A percentile compares a stretch with the other conserved stretches of the same genome.
These are phyloP conservation scores for Fraxinus velutina DNA, from an alignment of 305 asterid genomes.

Conservation along the genomic window DNA sequence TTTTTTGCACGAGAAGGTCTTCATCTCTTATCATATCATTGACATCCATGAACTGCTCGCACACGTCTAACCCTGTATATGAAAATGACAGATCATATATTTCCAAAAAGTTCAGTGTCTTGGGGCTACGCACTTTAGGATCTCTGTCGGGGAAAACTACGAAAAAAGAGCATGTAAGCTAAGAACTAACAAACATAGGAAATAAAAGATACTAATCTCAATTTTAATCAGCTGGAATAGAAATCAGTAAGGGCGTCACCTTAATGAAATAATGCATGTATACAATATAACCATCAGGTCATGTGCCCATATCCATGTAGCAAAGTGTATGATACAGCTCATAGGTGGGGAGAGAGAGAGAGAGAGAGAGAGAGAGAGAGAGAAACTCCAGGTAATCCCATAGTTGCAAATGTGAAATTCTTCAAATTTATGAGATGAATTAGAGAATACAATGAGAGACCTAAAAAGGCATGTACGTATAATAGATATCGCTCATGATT, in stretches of 20 bases:
- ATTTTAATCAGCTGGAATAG: not conserved
- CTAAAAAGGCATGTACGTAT: not conserved
- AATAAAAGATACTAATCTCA: not conserved
- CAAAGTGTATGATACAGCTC: not conserved
- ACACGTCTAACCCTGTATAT: slow-evolving; percentile 80
- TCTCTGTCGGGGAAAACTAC: not conserved
- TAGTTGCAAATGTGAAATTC: not conserved
- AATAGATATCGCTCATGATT: not conserved
- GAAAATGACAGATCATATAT: slow-evolving; percentile 23
- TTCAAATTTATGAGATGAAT: not conserved
- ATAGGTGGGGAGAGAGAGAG: not conserved
- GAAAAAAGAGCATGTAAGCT: not conserved
- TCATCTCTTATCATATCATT: slow-evolving; percentile 92
- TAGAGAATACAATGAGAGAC: not conserved
- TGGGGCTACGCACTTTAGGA: not conserved
- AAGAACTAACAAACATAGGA: not conserved
- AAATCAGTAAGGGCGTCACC: not conserved
- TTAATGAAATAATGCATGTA: not conserved
- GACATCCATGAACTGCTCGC: slow-evolving; percentile 98
- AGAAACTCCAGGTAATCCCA: not conserved
- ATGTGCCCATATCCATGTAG: not conserved
- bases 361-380: not conserved
- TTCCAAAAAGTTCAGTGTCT: slow-evolving; percentile 1
- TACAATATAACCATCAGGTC: not conserved
- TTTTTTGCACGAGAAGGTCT: slow-evolving; percentile 72